These are phyloP conservation scores for Musa acuminata DNA, from an alignment of 176 grass and related monocot genomes.

Conservation along the genomic window DNA sequence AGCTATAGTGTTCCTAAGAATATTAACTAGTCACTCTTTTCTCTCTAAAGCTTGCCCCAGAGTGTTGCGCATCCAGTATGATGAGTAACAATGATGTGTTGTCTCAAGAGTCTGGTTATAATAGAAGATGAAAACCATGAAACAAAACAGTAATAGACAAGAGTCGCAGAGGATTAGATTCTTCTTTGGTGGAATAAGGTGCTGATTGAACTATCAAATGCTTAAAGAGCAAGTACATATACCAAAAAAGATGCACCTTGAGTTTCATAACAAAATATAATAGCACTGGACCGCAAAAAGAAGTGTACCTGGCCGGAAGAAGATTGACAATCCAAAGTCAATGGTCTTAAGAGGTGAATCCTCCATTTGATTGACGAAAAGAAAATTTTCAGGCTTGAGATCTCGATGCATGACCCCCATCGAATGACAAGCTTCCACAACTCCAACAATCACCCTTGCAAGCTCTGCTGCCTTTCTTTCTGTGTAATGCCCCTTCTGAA, in stretches of 20 bases:
- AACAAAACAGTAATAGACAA: too few relatives aligned
- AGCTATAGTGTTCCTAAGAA: too few relatives aligned
- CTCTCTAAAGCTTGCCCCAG: too few relatives aligned
- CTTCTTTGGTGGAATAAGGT: neutral
- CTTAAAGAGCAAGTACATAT: neutral
- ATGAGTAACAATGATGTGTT: too few relatives aligned
- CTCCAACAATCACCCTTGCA: too few relatives aligned
- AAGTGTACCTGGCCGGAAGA: constrained; percentile 8
- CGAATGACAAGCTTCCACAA: neutral
- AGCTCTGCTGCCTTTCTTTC: too few relatives aligned
- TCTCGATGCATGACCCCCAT: constrained; percentile 17
- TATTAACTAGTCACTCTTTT: too few relatives aligned
- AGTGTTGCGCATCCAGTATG: too few relatives aligned
- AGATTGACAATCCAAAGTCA: constrained; percentile 15
- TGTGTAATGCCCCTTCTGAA: too few relatives aligned
- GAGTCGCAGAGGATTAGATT: too few relatives aligned
- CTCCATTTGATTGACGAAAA: constrained; percentile 16
- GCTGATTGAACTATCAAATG: neutral
- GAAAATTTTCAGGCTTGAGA: constrained; percentile 5
- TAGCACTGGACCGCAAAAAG: neutral
- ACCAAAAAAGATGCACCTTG: neutral
- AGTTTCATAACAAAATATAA: neutral
- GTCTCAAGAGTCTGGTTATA: too few relatives aligned
- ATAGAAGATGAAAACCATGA: too few relatives aligned
- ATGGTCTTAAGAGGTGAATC: constrained; percentile 11